Base-by-base conservation (phyloP, 208 protist species). In the Herpetomonas samuelpessoai region DNA sequence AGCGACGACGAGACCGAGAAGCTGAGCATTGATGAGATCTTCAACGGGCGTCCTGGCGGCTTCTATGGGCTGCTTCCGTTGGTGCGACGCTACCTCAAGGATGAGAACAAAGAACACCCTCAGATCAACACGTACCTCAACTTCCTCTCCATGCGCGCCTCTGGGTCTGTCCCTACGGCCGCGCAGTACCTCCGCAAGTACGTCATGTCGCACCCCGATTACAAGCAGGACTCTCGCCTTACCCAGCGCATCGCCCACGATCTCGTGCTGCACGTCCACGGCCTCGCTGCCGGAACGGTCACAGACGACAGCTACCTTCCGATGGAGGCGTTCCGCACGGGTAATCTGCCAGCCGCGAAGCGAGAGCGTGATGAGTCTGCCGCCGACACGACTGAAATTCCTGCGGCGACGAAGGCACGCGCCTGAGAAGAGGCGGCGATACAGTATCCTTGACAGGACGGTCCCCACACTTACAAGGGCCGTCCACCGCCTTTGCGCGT, bases 151-250 rank as follows among this genome's bases (percentile, higher is more conserved):
- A 93, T 95, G 77, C 85, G 97, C 6, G 98, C 98, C 1, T 68
- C 84, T 7, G 97, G 96, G n/a, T 52, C 89, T 52, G 86, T 99
- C 31, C 74, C 88, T 16, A 99, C 98, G 1, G 73, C 86, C 3
- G 97, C 98, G 24, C 70, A 82, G 54, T 99, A 93, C 72, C 83
- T 98, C 29, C 86, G 98, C 26, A 56, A 96, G 12, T 98, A 97
- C 77, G 93, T 99, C 6, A 52, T 73, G 27, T 52, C 75, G 46
- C 98, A 99, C 69, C 84, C 93, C 14, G 83, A 85, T 27, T 99
- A 99, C 74, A 82, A 95, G 35, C 67, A 97, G 10, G 97, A 99
- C 84, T 98, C 95, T 0, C 76, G 96, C 9, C 79, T 99, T 24
- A 91, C 74, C 4, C 68, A 91, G 27, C 58, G 74, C 12, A 98